phyloP scores from a whole-genome alignment of 352 stramenopile genomes.

The Phytophthora kernoviae region DNA sequence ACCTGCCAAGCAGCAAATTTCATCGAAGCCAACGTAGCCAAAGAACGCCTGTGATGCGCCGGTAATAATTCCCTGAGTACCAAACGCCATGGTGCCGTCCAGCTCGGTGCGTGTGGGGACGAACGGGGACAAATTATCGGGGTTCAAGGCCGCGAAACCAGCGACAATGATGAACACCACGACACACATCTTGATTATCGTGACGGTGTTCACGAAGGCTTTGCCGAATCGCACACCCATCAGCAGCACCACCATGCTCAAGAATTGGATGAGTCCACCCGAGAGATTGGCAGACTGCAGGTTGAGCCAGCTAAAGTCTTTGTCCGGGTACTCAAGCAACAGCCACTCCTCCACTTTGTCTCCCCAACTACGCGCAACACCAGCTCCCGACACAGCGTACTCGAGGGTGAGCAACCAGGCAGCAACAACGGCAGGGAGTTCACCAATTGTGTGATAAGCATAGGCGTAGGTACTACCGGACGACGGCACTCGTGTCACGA shows the following conservation, averaged over 20 bases:
- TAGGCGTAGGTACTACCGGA: conserved; percentile 92
- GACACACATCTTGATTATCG: conserved; percentile 71
- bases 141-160: conserved; percentile 78
- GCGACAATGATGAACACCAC: conserved; percentile 91
- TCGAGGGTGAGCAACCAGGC: conserved; percentile 88
- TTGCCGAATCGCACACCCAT: conserved; percentile 87
- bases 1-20: conserved; percentile 89
- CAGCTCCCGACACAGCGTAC: conserved; percentile 89
- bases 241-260: conserved; percentile 71
- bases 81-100: conserved; percentile 39
- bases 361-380: conserved; percentile 91
- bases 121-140: conserved; percentile 87
- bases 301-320: conserved; percentile 57
- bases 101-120: conserved; percentile 45
- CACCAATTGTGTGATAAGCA: conserved; percentile 89
- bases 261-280: conserved; percentile 61
- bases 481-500: conserved; percentile 79
- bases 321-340: conserved; percentile 42
- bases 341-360: conserved; percentile 88
- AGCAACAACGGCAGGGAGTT: conserved; percentile 88
- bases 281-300: conserved; percentile 52
- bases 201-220: conserved; percentile 87
- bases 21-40: conserved; percentile 94
- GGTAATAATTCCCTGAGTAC: conserved; percentile 72
- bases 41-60: conserved; percentile 92